These are phyloP conservation scores for Sclerotinia borealis DNA, from an alignment of 2,329 filamentous ascomycete genomes.

Conservation along the genomic window DNA sequence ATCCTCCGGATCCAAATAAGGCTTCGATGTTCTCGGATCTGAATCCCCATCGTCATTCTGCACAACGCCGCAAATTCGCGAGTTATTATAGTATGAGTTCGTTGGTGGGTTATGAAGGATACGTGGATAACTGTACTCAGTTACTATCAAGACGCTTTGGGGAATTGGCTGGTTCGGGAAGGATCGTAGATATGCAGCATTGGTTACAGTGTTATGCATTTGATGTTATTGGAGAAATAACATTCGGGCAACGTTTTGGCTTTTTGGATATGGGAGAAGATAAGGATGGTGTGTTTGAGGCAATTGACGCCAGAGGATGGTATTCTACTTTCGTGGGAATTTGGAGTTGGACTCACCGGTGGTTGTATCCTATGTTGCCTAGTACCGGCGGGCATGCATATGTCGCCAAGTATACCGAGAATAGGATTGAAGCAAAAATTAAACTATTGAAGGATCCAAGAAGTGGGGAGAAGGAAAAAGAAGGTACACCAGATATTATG, in stretches of 20 bases:
- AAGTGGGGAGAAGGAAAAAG: slow-evolving; percentile 1
- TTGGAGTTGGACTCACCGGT: slow-evolving; percentile 37
- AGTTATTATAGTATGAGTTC: slow-evolving; percentile 43
- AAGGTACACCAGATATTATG: slow-evolving; percentile 35
- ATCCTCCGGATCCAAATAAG: slow-evolving; percentile 17
- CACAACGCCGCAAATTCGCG: slow-evolving; percentile 37
- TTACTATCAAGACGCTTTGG: slow-evolving; percentile 36
- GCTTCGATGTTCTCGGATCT: slow-evolving; percentile 33
- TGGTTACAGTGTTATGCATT: slow-evolving; percentile 45
- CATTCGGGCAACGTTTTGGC: slow-evolving; percentile 37
- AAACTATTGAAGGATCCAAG: slow-evolving; percentile 16
- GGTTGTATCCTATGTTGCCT: slow-evolving; percentile 30
- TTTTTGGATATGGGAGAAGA: slow-evolving; percentile 44
- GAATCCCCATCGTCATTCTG: slow-evolving; percentile 35
- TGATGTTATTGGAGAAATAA: slow-evolving; percentile 48
- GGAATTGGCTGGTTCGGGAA: slow-evolving; percentile 32
- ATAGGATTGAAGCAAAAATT: slow-evolving; percentile 20
- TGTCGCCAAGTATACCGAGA: slow-evolving; percentile 17
- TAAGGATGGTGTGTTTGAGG: slow-evolving; percentile 37
- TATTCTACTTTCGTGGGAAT: slow-evolving; percentile 40
- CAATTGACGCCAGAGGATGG: slow-evolving; percentile 33
- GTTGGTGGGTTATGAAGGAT: slow-evolving; percentile 43
- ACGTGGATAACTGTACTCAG: slow-evolving; percentile 42
- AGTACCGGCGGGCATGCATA: slow-evolving; percentile 19
- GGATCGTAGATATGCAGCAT: slow-evolving; percentile 36